These are phyloP conservation scores for Cornus controversa DNA, from an alignment of 148 eudicot species.

Conservation along the genomic window DNA sequence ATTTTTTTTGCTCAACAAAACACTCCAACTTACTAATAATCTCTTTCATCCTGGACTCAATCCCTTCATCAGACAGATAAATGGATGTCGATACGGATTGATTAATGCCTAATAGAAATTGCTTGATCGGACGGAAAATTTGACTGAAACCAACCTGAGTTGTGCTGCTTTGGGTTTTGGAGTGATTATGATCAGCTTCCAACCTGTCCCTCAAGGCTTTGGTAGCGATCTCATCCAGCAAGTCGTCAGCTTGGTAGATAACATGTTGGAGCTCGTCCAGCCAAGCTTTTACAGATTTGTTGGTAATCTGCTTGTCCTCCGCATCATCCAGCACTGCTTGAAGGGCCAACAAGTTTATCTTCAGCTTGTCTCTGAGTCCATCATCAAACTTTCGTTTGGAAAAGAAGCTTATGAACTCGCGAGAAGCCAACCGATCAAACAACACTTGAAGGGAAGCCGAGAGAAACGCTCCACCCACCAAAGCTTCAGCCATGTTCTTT, in stretches of 20 bases:
- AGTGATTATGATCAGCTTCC: too few relatives aligned
- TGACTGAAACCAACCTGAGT: conserved; percentile 4
- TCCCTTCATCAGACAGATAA: not conserved
- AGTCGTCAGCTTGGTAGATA: too few relatives aligned
- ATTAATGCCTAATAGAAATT: not conserved
- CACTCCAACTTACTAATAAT: not conserved
- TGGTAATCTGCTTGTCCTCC: conserved; percentile 13
- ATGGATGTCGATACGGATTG: not conserved
- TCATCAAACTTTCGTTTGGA: not conserved
- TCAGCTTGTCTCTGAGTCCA: too few relatives aligned
- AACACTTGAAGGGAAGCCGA: not conserved
- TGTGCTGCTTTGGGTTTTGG: not conserved
- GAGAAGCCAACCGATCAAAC: not conserved
- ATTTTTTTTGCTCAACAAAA: not conserved
- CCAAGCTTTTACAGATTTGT: not conserved
- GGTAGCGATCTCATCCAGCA: too few relatives aligned
- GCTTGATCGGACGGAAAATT: conserved; percentile 2
- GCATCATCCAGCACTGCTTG: conserved; percentile 16
- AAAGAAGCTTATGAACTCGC: conserved; percentile 1
- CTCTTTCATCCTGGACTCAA: not conserved
- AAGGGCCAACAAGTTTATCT: not conserved
- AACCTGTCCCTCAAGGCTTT: too few relatives aligned
- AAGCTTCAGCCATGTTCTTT: too few relatives aligned
- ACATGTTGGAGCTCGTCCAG: conserved; percentile 7
- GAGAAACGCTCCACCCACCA: too few relatives aligned